Base-by-base conservation (phyloP, 129 eudicot genomes). In the Centella asiatica region DNA sequence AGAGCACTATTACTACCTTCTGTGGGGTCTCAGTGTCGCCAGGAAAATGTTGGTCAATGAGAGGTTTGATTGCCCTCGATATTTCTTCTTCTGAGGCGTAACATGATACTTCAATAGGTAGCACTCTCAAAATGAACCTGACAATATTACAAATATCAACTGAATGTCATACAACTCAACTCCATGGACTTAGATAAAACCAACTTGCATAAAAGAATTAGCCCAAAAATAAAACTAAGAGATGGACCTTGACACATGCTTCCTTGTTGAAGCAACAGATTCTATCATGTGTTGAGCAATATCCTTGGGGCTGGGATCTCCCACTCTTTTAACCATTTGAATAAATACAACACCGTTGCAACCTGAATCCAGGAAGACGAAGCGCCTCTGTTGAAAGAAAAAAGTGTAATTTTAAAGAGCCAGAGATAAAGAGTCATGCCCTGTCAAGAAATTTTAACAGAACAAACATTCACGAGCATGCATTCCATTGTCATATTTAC, bases 51-150 rank as follows among this genome's bases (percentile, higher is more conserved):
- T 68, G 80, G 28, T 72, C 85, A 66, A 84, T 75, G 55, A 92
- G 66, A 53, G 98, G 96, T 66, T 79, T 87, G 28, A 92, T 84
- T 24, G 95, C 96, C 72, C 81, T 79, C 50, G 79, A 64, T 49
- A 92, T 84, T 75, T 92, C 98, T 69, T 87, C 98, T 57, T 80
- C 90, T 56, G 98, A 92, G 25, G 98, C 80, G 75, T 92, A 92
- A 75, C 98, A 92, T 66, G 98, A 39, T 24, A 84, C 74, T 82
- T 92, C 98, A 27, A 84, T 62, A 14, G 98, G 98, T 65, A 92
- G 73, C 34, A 92, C 80, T 76, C 98, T 81, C 67, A 92, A 60
- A 72, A 92, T 65, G 78, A 84, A 92, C 82, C 98, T 92, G 79
- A 55, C 58, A 18, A 59, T 59, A 71, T 22, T 23, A 60, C 47